phyloP scores from a whole-genome alignment of 164 flowering plant genomes.

The Magnolia changhungtana region DNA sequence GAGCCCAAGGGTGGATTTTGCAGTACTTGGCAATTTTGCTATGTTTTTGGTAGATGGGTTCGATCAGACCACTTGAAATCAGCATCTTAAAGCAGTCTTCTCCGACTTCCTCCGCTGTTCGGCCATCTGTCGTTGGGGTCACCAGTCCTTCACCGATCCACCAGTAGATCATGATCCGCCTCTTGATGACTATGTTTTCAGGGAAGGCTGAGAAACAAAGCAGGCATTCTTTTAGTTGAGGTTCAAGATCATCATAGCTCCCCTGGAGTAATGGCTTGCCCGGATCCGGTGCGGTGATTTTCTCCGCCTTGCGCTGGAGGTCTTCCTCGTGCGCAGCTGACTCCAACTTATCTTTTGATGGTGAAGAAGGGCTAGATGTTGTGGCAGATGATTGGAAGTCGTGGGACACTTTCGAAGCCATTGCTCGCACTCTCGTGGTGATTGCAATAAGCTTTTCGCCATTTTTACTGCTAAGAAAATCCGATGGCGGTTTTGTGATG shows the following conservation, averaged over 20 bases:
- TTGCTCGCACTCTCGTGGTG: not conserved
- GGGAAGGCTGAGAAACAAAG: slow-evolving; percentile 39
- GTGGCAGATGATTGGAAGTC: not conserved
- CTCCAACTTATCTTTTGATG: not conserved
- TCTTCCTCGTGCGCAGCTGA: no score
- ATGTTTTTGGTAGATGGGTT: slow-evolving; percentile 19
- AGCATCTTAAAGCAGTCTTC: slow-evolving; percentile 8
- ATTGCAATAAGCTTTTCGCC: no score
- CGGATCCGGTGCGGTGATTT: not conserved
- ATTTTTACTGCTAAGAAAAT: no score
- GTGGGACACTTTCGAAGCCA: not conserved
- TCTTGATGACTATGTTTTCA: slow-evolving; percentile 21
- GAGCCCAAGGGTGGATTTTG: slow-evolving; percentile 25
- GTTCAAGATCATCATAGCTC: not conserved
- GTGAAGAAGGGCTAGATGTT: no score
- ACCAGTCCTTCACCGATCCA: slow-evolving; percentile 43
- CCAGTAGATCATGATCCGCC: slow-evolving; percentile 35
- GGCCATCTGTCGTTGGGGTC: not conserved
- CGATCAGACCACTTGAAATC: slow-evolving; percentile 19
- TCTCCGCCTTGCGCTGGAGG: not conserved
- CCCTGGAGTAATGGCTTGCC: not conserved
- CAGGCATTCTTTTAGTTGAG: slow-evolving; percentile 24
- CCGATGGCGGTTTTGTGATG: not conserved
- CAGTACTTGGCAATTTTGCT: slow-evolving; percentile 1
- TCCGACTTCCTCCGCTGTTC: slow-evolving; percentile 16